Evolutionary conservation across 306 rosid genomes (phyloP).

Genomic region (Dalbergia oliveri): DNA sequence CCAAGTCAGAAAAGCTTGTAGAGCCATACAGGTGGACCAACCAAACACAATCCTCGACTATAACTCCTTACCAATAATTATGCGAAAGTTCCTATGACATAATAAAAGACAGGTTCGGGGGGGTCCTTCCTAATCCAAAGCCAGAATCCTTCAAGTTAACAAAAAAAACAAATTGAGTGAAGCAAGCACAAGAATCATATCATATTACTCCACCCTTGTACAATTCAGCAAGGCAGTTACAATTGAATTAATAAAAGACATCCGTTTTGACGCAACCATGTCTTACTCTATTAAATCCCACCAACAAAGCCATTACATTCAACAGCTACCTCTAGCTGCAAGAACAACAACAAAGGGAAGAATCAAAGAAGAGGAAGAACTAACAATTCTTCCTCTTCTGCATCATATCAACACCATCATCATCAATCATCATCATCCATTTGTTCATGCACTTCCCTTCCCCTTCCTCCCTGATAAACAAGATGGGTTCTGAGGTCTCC

Average conservation of each 20-base stretch:
- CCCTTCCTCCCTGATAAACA: conserved; percentile 2
- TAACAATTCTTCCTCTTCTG: conserved; percentile 31
- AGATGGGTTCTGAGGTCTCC: conserved; percentile 76
- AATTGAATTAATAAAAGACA: background rate
- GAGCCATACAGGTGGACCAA: conserved; percentile 62
- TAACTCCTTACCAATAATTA: conserved; percentile 62
- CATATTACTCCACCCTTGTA: conserved; percentile 11
- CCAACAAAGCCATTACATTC: conserved; percentile 22
- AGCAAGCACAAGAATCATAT: conserved; percentile 12
- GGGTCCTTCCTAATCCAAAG: conserved; percentile 28
- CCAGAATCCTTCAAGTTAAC: conserved; percentile 34
- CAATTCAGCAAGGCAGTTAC: conserved; percentile 29
- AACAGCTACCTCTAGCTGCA: conserved; percentile 21
- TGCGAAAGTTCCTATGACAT: conserved; percentile 34
- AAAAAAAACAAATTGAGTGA: conserved; percentile 39
- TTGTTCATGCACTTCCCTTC: background rate
- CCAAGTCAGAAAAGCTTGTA: conserved; percentile 34
- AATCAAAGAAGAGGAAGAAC: conserved; percentile 44
- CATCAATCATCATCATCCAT: background rate
- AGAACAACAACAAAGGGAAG: conserved; percentile 17
- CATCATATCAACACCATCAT: conserved; percentile 23
- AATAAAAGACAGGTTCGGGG: background rate
- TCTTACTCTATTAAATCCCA: conserved; percentile 40
- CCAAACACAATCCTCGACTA: conserved; percentile 5
- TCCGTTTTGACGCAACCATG: conserved; percentile 48